Percentiles rank a stretch among this genome's conserved stretches.
These are phyloP conservation scores for Alectoria sarmentosa DNA, from an alignment of 495 filamentous ascomycete genomes.

Conservation along the genomic window DNA sequence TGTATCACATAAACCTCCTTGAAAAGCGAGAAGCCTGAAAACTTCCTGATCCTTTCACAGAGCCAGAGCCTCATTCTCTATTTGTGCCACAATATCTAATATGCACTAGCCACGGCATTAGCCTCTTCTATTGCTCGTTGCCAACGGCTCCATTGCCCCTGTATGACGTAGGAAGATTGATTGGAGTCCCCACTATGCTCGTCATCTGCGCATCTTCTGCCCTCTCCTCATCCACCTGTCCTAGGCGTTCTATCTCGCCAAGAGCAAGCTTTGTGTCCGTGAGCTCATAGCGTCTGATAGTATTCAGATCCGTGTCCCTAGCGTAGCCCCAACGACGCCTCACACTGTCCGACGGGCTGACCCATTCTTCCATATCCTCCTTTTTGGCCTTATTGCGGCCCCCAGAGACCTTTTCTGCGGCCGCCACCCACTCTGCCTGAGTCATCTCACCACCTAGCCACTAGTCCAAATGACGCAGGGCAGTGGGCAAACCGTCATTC, in stretches of 20 bases:
- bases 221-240: not conserved
- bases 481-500: too few species aligned
- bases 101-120: not conserved
- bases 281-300: not conserved
- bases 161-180: not conserved
- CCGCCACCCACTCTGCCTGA: not conserved
- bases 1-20: not conserved
- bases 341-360: too few species aligned
- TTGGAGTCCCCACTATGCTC: not conserved
- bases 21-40: not conserved
- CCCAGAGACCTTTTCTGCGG: not conserved
- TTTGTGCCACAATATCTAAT: not conserved
- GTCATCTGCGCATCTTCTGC: not conserved
- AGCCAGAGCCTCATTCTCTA: not conserved
- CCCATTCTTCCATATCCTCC: too few species aligned
- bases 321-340: too few species aligned
- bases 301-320: too few species aligned
- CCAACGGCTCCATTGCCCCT: not conserved
- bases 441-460: not conserved
- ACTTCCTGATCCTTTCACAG: not conserved
- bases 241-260: not conserved
- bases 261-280: too few species aligned
- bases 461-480: too few species aligned
- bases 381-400: too few species aligned
- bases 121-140: not conserved